Conservation (phyloP, 495 filamentous ascomycete species). For the Xylaria flabelliformis region DNA sequence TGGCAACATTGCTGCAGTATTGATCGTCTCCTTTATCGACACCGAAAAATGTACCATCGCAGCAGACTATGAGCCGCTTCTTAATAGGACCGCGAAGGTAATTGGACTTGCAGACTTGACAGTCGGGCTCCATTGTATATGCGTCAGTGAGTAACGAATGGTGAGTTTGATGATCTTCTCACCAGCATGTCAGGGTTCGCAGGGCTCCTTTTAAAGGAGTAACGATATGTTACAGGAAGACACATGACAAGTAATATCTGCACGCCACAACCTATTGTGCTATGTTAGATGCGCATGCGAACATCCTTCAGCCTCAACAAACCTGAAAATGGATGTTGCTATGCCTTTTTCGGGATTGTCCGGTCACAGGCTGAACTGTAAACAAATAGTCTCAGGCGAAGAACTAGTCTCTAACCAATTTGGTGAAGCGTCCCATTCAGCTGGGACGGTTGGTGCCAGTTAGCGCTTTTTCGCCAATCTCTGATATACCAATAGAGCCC, state of each 20-base stretch:
- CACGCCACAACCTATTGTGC: background rate
- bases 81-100: conserved; percentile 12
- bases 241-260: background rate
- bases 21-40: conserved; percentile 14
- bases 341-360: background rate
- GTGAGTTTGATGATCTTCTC: background rate
- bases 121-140: conserved; percentile 11
- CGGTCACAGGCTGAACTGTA: background rate
- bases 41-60: conserved; percentile 32
- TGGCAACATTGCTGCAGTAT: conserved; percentile 12
- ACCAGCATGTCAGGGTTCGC: background rate
- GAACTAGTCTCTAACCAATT: background rate
- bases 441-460: background rate
- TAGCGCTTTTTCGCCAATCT: background rate
- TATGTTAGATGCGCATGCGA: background rate
- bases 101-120: conserved; percentile 6
- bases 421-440: conserved; percentile 1
- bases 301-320: background rate
- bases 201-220: background rate
- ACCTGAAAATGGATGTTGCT: background rate
- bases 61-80: conserved; percentile 35
- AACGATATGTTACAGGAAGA: background rate
- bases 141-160: background rate
- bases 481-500: background rate
- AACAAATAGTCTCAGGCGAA: background rate